Conservation (phyloP, 169 alveolate genomes). For the Cryptosporidium felis region DNA sequence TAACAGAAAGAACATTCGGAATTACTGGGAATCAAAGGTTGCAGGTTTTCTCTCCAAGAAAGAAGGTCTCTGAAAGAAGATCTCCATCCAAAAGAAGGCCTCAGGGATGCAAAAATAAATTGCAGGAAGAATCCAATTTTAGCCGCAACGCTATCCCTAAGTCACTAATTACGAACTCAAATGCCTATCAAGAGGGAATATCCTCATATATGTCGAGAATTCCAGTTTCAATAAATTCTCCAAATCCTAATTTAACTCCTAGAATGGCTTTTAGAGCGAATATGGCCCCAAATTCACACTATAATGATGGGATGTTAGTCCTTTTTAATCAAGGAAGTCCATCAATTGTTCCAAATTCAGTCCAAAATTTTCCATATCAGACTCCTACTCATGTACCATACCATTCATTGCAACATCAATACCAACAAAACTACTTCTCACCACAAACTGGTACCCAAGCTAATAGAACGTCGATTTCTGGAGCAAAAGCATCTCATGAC, state of each 20-base stretch:
- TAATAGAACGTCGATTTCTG: background rate
- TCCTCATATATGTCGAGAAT: slow-evolving; percentile 50
- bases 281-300: slow-evolving; percentile 6
- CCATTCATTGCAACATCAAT: background rate
- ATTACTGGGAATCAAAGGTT: background rate
- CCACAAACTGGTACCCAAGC: slow-evolving; percentile 2
- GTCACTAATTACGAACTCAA: background rate
- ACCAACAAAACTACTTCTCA: background rate
- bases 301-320: background rate
- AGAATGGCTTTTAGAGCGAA: slow-evolving; percentile 23
- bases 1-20: background rate
- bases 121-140: background rate
- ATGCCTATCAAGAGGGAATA: slow-evolving; percentile 8
- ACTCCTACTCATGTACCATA: slow-evolving; percentile 1
- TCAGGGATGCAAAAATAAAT: background rate
- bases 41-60: slow-evolving; percentile 9
- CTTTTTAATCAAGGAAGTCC: background rate
- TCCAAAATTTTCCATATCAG: background rate
- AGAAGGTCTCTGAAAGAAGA: background rate
- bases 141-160: slow-evolving; percentile 2
- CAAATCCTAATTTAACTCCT: slow-evolving; percentile 6
- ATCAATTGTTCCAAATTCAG: background rate
- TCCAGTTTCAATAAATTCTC: background rate
- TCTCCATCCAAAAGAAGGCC: slow-evolving; percentile 11
- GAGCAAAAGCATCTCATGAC: background rate